Percentiles rank a stretch among this genome's conserved stretches.
These are phyloP conservation scores for Candida morakotiae DNA, from an alignment of 805 yeast species.

Conservation along the genomic window DNA sequence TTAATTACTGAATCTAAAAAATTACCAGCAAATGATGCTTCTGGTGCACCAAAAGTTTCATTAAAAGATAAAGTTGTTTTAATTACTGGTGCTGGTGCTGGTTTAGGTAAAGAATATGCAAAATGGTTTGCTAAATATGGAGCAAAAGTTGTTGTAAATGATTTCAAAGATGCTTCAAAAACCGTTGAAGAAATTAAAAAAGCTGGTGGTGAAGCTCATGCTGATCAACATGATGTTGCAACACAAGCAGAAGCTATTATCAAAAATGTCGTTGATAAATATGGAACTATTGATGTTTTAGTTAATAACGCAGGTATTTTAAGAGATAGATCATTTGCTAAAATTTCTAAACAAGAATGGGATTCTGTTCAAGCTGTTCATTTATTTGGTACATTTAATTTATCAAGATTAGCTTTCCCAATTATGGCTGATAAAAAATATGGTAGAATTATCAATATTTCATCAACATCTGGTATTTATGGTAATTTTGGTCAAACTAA, in stretches of 20 bases:
- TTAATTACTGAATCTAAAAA: slow-evolving; percentile 50
- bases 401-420: slow-evolving; percentile 93
- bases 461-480: slow-evolving; percentile 95
- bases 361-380: slow-evolving; percentile 75
- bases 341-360: slow-evolving; percentile 87
- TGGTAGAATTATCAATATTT: slow-evolving; percentile 82
- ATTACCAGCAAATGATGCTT: slow-evolving; percentile 47
- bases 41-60: slow-evolving; percentile 45
- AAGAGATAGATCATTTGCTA: slow-evolving; percentile 81
- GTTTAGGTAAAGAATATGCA: slow-evolving; percentile 91
- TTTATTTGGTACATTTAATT: slow-evolving; percentile 72
- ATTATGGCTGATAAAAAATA: slow-evolving; percentile 69
- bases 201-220: slow-evolving; percentile 78
- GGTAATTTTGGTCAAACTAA: slow-evolving; percentile 98
- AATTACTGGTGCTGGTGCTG: slow-evolving; percentile 93
- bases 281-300: slow-evolving; percentile 81
- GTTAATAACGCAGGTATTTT: slow-evolving; percentile 94
- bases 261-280: slow-evolving; percentile 68
- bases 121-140: slow-evolving; percentile 82
- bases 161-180: slow-evolving; percentile 67
- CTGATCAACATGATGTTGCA: slow-evolving; percentile 79
- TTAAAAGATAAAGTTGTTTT: slow-evolving; percentile 82
- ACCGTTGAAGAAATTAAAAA: slow-evolving; percentile 72
- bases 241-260: slow-evolving; percentile 70
- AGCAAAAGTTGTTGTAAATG: slow-evolving; percentile 93